Conservation (phyloP, 139 green algal genomes). For the Volvox africanus region DNA sequence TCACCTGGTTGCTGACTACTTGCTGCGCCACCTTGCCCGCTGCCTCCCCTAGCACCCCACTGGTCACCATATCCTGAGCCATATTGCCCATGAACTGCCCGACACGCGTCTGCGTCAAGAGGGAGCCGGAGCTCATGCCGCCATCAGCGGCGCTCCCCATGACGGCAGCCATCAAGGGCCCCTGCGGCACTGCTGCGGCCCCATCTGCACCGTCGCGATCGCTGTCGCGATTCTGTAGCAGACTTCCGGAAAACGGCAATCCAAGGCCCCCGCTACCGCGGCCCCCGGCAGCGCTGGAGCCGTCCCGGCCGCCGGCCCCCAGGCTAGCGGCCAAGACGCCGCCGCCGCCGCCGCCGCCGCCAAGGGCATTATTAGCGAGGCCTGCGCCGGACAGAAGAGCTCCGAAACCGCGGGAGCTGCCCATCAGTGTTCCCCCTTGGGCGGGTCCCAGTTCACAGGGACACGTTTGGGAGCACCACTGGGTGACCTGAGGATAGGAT, state of each 20-base stretch:
- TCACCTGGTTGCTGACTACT: conserved; percentile 35
- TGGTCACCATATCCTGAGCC: conserved; percentile 12
- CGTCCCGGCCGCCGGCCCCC: background rate
- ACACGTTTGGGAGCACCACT: conserved; percentile 7
- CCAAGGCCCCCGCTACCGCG: background rate
- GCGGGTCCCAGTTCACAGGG: conserved; percentile 16
- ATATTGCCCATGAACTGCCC: conserved; percentile 27
- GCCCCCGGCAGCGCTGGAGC: background rate
- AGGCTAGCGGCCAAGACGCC: background rate
- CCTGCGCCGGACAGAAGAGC: background rate
- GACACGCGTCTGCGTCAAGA: background rate
- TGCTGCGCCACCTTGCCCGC: conserved; percentile 38
- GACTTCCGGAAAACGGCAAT: background rate
- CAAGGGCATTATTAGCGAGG: no score
- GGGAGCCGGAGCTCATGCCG: background rate
- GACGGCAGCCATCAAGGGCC: no score
- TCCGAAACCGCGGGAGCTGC: background rate
- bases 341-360: background rate
- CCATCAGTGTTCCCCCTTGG: conserved; percentile 17
- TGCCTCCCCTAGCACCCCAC: conserved; percentile 3
- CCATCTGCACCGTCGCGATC: background rate
- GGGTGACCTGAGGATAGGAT: background rate
- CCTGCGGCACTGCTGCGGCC: no score
- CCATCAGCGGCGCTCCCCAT: background rate
- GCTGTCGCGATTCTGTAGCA: background rate